These are phyloP conservation scores for Lathyrus tuberosus DNA, from an alignment of 306 rosid genomes.

Conservation along the genomic window DNA sequence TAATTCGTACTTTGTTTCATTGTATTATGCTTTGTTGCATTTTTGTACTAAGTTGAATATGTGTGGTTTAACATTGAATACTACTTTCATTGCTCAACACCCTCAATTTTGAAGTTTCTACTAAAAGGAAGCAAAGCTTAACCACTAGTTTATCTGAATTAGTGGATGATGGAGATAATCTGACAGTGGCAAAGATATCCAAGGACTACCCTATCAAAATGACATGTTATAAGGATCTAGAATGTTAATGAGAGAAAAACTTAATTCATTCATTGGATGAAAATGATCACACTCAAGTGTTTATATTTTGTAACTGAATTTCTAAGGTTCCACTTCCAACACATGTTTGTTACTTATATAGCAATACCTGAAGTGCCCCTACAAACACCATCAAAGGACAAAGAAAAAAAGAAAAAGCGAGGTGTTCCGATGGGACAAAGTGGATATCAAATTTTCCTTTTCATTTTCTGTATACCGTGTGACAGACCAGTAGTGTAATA, in stretches of 20 bases:
- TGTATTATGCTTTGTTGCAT: conserved; percentile 26
- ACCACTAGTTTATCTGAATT: conserved; percentile 8
- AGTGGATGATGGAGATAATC: conserved; percentile 23
- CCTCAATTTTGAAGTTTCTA: conserved; percentile 16
- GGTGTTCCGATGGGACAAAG: conserved; percentile 25
- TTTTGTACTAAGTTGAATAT: conserved; percentile 10
- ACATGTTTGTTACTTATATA: not conserved
- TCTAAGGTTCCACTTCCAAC: not conserved
- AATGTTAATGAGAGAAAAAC: not conserved
- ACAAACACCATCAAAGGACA: conserved; percentile 10
- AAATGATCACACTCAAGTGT: too few species aligned
- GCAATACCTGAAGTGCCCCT: conserved; percentile 16
- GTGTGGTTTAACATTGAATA: not conserved
- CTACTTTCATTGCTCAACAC: not conserved
- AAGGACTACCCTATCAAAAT: conserved; percentile 17
- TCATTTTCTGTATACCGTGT: too few species aligned
- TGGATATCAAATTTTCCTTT: conserved; percentile 50
- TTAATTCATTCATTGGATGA: too few species aligned
- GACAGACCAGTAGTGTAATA: too few species aligned
- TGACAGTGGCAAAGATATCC: conserved; percentile 1
- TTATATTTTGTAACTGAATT: not conserved
- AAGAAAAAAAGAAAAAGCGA: conserved; percentile 36
- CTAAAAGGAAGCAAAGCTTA: conserved; percentile 32
- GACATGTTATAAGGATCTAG: conserved; percentile 35
- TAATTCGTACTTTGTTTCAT: not conserved